Evolutionary conservation across 2,329 filamentous ascomycete genomes (phyloP).

Genomic region (Acrocalymma vagum): DNA sequence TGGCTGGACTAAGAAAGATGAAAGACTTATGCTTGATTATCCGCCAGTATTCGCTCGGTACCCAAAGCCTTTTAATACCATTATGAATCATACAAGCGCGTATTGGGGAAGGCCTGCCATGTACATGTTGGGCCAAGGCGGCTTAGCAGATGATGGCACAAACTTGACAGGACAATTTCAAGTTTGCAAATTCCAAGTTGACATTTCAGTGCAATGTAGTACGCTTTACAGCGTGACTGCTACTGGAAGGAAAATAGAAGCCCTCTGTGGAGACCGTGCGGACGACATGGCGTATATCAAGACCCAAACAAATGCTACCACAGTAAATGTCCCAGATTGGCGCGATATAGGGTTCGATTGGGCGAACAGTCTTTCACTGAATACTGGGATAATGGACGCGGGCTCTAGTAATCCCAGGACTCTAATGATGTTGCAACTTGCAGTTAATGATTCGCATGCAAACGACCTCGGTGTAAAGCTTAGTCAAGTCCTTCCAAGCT

Average conservation of each 20-base stretch:
- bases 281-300: conserved; percentile 65
- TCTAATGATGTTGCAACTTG: conserved; percentile 50
- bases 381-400: conserved; percentile 48
- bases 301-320: conserved; percentile 63
- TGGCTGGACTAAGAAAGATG: conserved; percentile 67
- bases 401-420: conserved; percentile 51
- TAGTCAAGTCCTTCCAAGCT: conserved; percentile 64
- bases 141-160: conserved; percentile 9
- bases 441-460: conserved; percentile 5
- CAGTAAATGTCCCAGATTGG: conserved; percentile 55
- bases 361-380: conserved; percentile 48
- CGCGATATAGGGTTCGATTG: conserved; percentile 48
- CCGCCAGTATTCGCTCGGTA: conserved; percentile 51
- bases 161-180: conserved; percentile 56
- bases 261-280: conserved; percentile 65
- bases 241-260: conserved; percentile 65
- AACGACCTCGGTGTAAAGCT: conserved; percentile 44
- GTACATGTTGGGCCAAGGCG: conserved; percentile 65
- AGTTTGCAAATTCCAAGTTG: conserved; percentile 71
- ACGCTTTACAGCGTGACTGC: conserved; percentile 58
- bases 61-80: conserved; percentile 70
- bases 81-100: conserved; percentile 36
- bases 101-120: conserved; percentile 59
- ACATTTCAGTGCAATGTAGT: conserved; percentile 69
- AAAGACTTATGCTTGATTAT: conserved; percentile 60